Base-by-base conservation (phyloP, 177 flowering plant species). In the Vitis hybrid region DNA sequence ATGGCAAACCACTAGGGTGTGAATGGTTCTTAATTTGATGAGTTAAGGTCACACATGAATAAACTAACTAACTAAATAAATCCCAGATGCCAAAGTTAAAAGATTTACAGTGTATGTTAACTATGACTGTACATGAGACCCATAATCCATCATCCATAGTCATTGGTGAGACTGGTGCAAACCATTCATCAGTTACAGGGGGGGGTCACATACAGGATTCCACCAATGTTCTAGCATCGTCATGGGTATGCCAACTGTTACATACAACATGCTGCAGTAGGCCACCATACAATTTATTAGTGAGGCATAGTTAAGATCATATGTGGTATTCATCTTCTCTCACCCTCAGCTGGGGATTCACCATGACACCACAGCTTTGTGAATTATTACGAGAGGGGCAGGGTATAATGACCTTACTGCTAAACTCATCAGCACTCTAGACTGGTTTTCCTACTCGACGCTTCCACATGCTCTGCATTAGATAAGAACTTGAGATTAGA, bases 401-500 rank as follows among this genome's bases (percentile, higher is more conserved):
- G 9, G 5, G 22, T 51, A 11, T 18, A 53, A 26, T 16, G 61
- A 45, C 15, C 15, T 16, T 9, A 10, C 49, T 13, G 10, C 71
- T 55, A 33, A 33, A 33, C 45, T 6, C 45, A 33, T 33, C 6
- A 5, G 6, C 45, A 33, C 20, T 79, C 62, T 70, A 65, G 67
- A 69, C 48, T 20, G 71, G 53, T 64, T 74, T 81, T 58, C 60
- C 72, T 48, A 60, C 79, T 71, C 77, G 81, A 33, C 39, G 67
- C 76, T 68, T 77, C 86, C 86, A 84, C 59, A 65, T 48, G 62
- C 76, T 74, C 86, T 84, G 83, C 82, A 74, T 50, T 53, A 10
- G 53, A 51, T 10, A 11, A 64, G 18, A 48, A 19, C 10, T 53
- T 33, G 64, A 2, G 6, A 18, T n/a, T 6, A 39, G 20, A 59